Evolutionary conservation across 768 basidiomycete genomes (phyloP), one percentile per base, ranked within the genome.

Genomic region (Auriculariales sp.): DNA sequence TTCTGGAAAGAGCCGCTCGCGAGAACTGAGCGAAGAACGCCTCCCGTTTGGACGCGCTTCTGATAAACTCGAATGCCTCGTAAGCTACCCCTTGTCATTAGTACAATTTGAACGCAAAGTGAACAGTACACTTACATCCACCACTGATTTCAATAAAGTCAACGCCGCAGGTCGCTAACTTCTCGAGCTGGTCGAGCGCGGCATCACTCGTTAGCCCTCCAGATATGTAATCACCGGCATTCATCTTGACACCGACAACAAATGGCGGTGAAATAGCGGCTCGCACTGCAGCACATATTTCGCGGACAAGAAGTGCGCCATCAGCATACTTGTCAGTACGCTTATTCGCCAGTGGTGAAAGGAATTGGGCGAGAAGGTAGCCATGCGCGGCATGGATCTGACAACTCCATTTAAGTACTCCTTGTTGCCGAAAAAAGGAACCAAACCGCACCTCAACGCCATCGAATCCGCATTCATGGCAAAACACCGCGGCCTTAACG

Each of bases 131-230:
- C 75, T 58, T 89, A 59, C 82, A 80, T 0, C 90, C 90, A 1
- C 90, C 90, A 49, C 82, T 87, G 52, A 94, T 75, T 62, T 94
- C 90, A 47, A 94, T 77, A 58, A 90, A 83, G 61, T 94, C 90
- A 3, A 93, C 58, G 1, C 71, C 71, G 79, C 86, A 87, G 32
- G 62, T 59, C 0, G 81, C 74, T 27, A 91, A 76, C 32, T 70
- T 60, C 15, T 65, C 61, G 11, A 90, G 66, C 57, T 91, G 80
- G 19, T 70, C 62, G 2, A 89, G 62, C 1, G 81, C 81, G 24
- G 72, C 66, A 28, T 60, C 58, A 29, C 60, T 57, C 30, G 34
- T 31, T 5, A 59, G 28, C 17, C 57, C 62, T 6, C 64, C 54
- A 29, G 66, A 61, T 9, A 74, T 66, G 55, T 86, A 91, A 60